These are phyloP conservation scores for Starmerella davenportii DNA, from an alignment of 805 yeast genomes.

Conservation along the genomic window DNA sequence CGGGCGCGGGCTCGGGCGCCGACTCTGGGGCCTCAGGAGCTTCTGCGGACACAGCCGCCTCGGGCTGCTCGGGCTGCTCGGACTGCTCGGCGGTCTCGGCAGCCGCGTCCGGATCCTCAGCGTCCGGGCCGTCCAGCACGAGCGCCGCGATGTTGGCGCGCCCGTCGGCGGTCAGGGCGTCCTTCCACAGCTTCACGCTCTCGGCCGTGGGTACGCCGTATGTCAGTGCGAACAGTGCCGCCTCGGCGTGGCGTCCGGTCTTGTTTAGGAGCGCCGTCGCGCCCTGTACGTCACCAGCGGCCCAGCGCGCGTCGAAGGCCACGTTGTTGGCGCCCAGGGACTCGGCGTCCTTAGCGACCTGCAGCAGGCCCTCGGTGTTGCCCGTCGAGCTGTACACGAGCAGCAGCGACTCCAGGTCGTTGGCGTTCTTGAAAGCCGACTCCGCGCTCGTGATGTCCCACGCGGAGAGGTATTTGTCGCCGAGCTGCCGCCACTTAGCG, in stretches of 20 bases:
- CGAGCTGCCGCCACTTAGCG: slow-evolving; percentile 75
- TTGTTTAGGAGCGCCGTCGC: slow-evolving; percentile 49
- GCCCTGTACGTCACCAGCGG: slow-evolving; percentile 47
- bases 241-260: slow-evolving; percentile 64
- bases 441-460: slow-evolving; percentile 74
- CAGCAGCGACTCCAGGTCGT: slow-evolving; percentile 66
- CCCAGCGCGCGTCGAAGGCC: slow-evolving; percentile 86
- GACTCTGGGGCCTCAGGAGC: too few species aligned
- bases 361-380: slow-evolving; percentile 38
- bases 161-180: slow-evolving; percentile 32
- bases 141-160: slow-evolving; percentile 38
- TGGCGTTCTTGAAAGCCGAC: slow-evolving; percentile 58
- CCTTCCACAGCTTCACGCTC: slow-evolving; percentile 53
- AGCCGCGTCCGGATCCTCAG: background rate
- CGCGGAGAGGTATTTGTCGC: slow-evolving; percentile 61
- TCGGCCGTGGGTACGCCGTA: slow-evolving; percentile 38
- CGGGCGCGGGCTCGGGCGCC: too few species aligned
- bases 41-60: too few species aligned
- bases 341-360: slow-evolving; percentile 50
- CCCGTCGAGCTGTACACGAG: slow-evolving; percentile 70
- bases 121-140: background rate
- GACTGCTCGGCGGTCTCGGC: background rate
- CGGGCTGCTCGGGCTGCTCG: slow-evolving; percentile 1
- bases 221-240: slow-evolving; percentile 59
- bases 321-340: slow-evolving; percentile 67